phyloP scores from a whole-genome alignment of 2,329 filamentous ascomycete genomes.

The Sporothrix phasma region DNA sequence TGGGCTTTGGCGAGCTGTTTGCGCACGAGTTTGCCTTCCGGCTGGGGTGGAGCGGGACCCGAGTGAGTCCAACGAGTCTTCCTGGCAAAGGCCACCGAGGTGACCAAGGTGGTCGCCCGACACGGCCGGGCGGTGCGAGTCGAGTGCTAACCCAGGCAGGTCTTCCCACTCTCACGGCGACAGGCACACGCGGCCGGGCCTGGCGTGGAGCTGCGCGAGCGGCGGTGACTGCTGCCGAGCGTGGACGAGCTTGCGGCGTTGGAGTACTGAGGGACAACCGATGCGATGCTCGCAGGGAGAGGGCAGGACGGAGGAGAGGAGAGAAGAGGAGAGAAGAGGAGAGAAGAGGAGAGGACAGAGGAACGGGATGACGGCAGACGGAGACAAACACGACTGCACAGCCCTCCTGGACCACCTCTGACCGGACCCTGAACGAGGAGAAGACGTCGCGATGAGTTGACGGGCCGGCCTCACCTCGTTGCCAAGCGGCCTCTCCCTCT shows the following conservation, averaged over 20 bases:
- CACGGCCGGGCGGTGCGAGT: too few relatives aligned
- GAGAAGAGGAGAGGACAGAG: too few relatives aligned
- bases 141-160: constrained; percentile 28
- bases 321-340: too few relatives aligned
- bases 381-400: too few relatives aligned
- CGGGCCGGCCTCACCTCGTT: too few relatives aligned
- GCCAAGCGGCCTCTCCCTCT: too few relatives aligned
- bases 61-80: constrained; percentile 47
- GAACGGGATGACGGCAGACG: too few relatives aligned
- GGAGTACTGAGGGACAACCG: background rate
- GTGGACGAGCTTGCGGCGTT: background rate
- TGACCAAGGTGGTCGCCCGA: background rate
- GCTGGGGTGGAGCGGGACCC: constrained; percentile 86
- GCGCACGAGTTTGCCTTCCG: constrained; percentile 92
- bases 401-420: too few relatives aligned
- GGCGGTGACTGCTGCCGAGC: constrained; percentile 33
- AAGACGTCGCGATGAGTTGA: too few relatives aligned
- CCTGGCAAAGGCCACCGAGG: background rate
- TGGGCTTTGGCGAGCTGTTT: constrained; percentile 93
- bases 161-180: constrained; percentile 51
- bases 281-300: background rate
- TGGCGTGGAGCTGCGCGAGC: constrained; percentile 69
- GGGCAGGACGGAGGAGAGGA: too few relatives aligned
- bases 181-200: constrained; percentile 61
- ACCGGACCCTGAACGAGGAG: too few relatives aligned